Evolutionary conservation across 2,329 filamentous ascomycete species (phyloP).

Genomic region (Paecilomyces sp.): DNA sequence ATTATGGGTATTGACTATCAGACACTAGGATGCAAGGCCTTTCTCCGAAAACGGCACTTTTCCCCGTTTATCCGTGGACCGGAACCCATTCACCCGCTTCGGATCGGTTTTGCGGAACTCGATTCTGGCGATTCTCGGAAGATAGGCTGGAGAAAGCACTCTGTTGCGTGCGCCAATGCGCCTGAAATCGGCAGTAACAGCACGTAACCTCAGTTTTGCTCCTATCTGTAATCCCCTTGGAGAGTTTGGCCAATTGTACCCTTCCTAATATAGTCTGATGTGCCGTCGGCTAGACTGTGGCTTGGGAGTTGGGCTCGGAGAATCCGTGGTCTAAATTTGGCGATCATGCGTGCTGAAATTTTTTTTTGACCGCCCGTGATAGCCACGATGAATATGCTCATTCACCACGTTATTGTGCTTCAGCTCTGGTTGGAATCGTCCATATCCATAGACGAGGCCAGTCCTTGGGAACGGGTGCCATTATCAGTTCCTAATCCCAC

Average conservation of each 20-base stretch:
- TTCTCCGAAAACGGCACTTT: not conserved
- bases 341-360: not conserved
- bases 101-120: not conserved
- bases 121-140: not conserved
- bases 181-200: not conserved
- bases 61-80: not conserved
- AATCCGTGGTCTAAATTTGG: not conserved
- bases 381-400: not conserved
- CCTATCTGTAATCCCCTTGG: not conserved
- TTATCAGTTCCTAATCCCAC: slow-evolving; percentile 67
- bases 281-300: not conserved
- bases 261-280: not conserved
- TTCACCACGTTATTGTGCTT: not conserved
- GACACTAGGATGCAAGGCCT: not conserved
- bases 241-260: not conserved
- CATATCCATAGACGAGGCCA: slow-evolving; percentile 32
- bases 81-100: not conserved
- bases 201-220: not conserved
- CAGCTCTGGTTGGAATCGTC: slow-evolving; percentile 21
- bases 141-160: not conserved
- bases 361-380: not conserved
- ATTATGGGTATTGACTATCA: not conserved
- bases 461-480: slow-evolving; percentile 35
- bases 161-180: not conserved
- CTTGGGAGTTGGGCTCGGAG: not conserved